Conservation (phyloP, 495 filamentous ascomycete genomes). For the Aspergillus wentii region DNA sequence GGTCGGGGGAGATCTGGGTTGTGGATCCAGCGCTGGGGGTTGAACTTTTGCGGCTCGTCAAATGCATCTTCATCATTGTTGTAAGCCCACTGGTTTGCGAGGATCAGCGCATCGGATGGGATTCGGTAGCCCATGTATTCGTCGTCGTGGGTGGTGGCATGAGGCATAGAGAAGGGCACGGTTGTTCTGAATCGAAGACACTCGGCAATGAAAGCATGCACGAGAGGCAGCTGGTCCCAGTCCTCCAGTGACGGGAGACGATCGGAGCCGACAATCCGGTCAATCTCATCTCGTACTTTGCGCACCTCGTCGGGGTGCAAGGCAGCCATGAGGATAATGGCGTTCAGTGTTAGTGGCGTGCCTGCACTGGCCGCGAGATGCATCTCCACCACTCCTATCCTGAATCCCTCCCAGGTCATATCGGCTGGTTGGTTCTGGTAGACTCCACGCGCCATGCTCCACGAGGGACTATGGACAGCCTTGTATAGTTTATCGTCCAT, state of each 20-base stretch:
- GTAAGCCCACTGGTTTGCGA: conserved; percentile 36
- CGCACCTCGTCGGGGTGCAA: conserved; percentile 5
- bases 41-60: conserved; percentile 31
- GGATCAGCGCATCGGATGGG: conserved; percentile 45
- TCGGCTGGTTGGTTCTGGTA: neutral
- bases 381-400: conserved; percentile 1
- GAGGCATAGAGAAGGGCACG: conserved; percentile 50
- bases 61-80: conserved; percentile 29
- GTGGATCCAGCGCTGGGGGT: conserved; percentile 35
- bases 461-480: neutral
- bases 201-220: conserved; percentile 57
- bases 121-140: conserved; percentile 51
- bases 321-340: conserved; percentile 11
- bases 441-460: neutral
- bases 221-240: conserved; percentile 32
- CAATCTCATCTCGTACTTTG: conserved; percentile 17
- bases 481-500: neutral
- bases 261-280: conserved; percentile 24
- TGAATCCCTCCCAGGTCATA: neutral
- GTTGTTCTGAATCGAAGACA: conserved; percentile 55
- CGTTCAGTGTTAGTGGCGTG: conserved; percentile 18
- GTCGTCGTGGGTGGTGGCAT: conserved; percentile 49
- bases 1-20: conserved; percentile 37
- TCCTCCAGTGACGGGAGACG: conserved; percentile 44
- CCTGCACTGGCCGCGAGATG: neutral